Base-by-base conservation (phyloP, 345 rosid genomes). In the Eucalyptus rudis region DNA sequence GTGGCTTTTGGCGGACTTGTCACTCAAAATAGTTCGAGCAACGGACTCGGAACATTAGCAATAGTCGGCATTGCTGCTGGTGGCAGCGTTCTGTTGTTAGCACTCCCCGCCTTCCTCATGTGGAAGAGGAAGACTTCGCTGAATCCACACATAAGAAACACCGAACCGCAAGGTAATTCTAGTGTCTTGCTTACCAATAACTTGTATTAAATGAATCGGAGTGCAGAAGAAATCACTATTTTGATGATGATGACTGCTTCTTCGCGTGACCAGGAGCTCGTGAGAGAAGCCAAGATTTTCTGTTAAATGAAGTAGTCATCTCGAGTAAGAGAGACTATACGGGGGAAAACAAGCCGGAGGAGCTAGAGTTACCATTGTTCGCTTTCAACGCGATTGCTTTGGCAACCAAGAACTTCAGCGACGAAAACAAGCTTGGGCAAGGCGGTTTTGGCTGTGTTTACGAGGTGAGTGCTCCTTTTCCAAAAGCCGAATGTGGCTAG, bases 401-500 rank as follows among this genome's bases (percentile, higher is more conserved):
- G 16, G 96, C 96, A 17, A 95, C 96, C 1, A 36, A 91, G 84
- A 91, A 94, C 89, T 95, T 95, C 88, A 87, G 93, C 10, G 93
- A 92, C 8, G 90, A 91, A 56, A 93, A 94, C 85, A 93, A 92
- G 89, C 92, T 96, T 10, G 98, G 98, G 50, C 94, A 93, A 88
- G 98, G 98, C 10, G 97, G 98, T 27, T 95, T 96, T 80, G 99
- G 99, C 19, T 44, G 88, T 29, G 99, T 97, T 44, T 95, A 97
- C 92, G 94, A 92, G 98, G 98, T 97, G 95, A 91, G 62, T 51
- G 13, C 56, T 16, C 33, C 40, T 16, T 64, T 50, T 76, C 36
- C 40, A 13, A 31, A 3, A 62, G 88, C 1, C 45, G 6, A 62
- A 24, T 49, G 12, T 36, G 76, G 9, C 80, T 0, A 20, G 47